A percentile compares a stretch with the other conserved stretches of the same genome.
These are phyloP conservation scores for Chaetomidium leptoderma DNA, from an alignment of 495 filamentous ascomycete genomes.

Conservation along the genomic window DNA sequence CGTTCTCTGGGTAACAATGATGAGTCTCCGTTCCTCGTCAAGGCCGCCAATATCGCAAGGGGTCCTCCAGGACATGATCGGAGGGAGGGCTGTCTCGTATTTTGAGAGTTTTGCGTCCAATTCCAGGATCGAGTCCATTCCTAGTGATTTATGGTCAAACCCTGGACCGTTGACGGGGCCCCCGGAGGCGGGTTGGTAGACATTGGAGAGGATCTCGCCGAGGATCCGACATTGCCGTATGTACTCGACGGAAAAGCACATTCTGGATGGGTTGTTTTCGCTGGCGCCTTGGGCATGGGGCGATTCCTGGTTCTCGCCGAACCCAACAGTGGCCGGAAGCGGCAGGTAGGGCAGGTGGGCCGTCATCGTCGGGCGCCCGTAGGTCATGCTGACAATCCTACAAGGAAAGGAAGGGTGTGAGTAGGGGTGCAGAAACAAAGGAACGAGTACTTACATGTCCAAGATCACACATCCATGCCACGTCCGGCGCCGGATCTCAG, in stretches of 20 bases:
- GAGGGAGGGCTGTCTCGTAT: conserved; percentile 36
- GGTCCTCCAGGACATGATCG: conserved; percentile 38
- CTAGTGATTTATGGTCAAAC: conserved; percentile 21
- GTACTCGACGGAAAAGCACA: conserved; percentile 40
- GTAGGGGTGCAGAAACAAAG: background rate
- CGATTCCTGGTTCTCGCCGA: conserved; percentile 10
- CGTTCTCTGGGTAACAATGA: conserved; percentile 40
- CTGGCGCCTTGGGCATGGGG: background rate
- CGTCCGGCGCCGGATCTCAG: conserved; percentile 42
- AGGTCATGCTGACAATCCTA: conserved; percentile 50
- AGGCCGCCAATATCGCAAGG: conserved; percentile 16
- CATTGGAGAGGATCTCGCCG: conserved; percentile 40
- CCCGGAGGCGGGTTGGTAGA: conserved; percentile 41
- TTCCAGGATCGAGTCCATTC: conserved; percentile 40
- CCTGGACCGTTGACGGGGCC: conserved; percentile 15
- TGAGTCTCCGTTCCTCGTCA: conserved; percentile 12
- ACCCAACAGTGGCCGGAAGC: conserved; percentile 26
- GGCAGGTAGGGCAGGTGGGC: conserved; percentile 35
- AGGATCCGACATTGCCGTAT: conserved; percentile 44
- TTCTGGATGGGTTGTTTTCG: conserved; percentile 14
- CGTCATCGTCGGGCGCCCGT: conserved; percentile 46
- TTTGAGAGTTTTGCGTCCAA: conserved; percentile 39
- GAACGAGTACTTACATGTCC: conserved; percentile 36
- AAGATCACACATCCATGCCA: conserved; percentile 50
- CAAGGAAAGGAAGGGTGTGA: background rate